A percentile compares a stretch with the other conserved stretches of the same genome.
Evolutionary conservation across 305 asterid genomes (phyloP).

Genomic region (Solanum hybrid): DNA sequence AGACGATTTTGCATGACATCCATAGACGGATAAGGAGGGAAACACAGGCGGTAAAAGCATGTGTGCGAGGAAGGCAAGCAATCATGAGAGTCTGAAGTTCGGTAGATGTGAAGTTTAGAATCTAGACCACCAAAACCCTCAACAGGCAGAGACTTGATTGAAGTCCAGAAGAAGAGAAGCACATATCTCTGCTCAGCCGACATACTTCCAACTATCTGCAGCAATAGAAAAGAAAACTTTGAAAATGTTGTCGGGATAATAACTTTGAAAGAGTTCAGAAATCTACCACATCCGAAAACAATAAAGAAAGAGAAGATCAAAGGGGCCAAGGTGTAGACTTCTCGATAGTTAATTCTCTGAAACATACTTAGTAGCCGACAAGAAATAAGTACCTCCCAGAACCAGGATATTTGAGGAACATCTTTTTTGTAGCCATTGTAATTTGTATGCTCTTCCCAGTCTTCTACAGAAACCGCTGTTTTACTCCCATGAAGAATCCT

Average conservation of each 20-base stretch:
- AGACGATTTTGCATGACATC: constrained; percentile 35
- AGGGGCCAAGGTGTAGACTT: neutral
- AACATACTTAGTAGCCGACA: neutral
- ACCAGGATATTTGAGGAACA: constrained; percentile 21
- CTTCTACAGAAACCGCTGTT: constrained; percentile 34
- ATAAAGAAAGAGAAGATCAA: neutral
- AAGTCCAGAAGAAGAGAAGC: constrained; percentile 83
- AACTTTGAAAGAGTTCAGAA: neutral
- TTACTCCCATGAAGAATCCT: constrained; percentile 44
- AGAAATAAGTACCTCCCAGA: neutral
- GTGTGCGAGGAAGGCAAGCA: constrained; percentile 78
- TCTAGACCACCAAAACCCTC: constrained; percentile 82
- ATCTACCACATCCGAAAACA: neutral
- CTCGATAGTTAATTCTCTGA: neutral
- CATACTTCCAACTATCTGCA: constrained; percentile 56
- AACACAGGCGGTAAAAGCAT: constrained; percentile 72
- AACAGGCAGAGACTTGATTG: constrained; percentile 62
- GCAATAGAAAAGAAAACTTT: neutral
- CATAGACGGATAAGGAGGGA: constrained; percentile 52
- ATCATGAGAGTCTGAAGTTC: constrained; percentile 33
- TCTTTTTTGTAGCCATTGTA: constrained; percentile 53
- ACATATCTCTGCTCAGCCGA: constrained; percentile 4
- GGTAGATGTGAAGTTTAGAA: constrained; percentile 55
- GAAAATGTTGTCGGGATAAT: neutral
- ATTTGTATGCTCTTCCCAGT: constrained; percentile 47